phyloP scores from a whole-genome alignment of 208 protist genomes.

The Wallacemonas collosoma region DNA sequence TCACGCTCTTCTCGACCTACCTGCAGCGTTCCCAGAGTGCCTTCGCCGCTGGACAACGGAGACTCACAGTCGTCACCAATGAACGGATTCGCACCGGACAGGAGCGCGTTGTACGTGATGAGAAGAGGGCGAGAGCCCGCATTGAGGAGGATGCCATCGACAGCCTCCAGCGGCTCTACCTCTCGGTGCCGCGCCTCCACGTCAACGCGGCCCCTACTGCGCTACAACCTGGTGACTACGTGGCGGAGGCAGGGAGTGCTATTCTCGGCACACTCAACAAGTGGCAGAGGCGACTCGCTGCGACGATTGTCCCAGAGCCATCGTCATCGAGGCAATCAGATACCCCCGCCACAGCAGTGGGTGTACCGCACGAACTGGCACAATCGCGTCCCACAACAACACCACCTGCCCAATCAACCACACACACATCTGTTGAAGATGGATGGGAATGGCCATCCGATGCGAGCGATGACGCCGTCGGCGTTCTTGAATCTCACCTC shows the following conservation, averaged over 20 bases:
- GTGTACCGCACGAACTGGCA: not conserved
- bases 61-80: not conserved
- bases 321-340: not conserved
- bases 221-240: constrained; percentile 2
- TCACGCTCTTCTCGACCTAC: constrained; percentile 3
- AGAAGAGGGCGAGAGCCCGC: not conserved
- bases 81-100: not conserved
- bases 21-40: not conserved
- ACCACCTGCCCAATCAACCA: no score
- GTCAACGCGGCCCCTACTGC: not conserved
- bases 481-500: not conserved
- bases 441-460: no score
- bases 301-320: constrained; percentile 1
- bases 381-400: no score
- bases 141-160: constrained; percentile 5
- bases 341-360: not conserved
- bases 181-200: not conserved
- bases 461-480: not conserved
- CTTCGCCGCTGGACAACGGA: not conserved
- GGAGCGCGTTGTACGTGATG: not conserved
- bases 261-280: constrained; percentile 7
- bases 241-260: constrained; percentile 8
- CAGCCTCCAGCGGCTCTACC: constrained; percentile 3
- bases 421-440: no score
- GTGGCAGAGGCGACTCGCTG: constrained; percentile 9